These are phyloP conservation scores for Agaricus sinodeliciosus DNA, from an alignment of 768 basidiomycete genomes.

Conservation along the genomic window DNA sequence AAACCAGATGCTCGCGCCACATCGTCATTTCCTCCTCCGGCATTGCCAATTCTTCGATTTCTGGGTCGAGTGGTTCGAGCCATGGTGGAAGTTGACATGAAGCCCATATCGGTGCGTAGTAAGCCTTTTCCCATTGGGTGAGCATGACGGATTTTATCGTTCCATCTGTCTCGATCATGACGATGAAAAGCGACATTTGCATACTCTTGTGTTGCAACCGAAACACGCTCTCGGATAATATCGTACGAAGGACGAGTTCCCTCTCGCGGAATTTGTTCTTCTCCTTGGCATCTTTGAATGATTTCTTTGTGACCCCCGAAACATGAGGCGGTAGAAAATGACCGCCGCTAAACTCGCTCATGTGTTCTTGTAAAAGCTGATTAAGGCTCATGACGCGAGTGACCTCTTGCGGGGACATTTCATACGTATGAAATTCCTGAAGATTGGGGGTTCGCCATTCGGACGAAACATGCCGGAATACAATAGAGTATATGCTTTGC, in stretches of 20 bases:
- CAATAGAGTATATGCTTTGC: constrained; percentile 6
- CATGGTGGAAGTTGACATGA: constrained; percentile 8
- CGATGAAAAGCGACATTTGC: constrained; percentile 6
- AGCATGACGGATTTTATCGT: constrained; percentile 8
- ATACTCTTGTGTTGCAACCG: constrained; percentile 7
- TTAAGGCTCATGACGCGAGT: constrained; percentile 6
- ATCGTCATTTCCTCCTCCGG: constrained; percentile 6
- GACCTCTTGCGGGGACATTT: constrained; percentile 5
- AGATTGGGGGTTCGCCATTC: constrained; percentile 10
- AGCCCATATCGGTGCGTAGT: constrained; percentile 8
- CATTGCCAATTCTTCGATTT: background rate
- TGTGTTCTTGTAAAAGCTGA: constrained; percentile 2
- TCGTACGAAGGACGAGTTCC: constrained; percentile 1
- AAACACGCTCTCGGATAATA: constrained; percentile 5
- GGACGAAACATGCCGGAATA: constrained; percentile 5
- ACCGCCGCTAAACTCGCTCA: constrained; percentile 9
- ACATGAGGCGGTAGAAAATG: constrained; percentile 9
- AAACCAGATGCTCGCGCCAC: constrained; percentile 9
- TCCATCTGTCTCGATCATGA: constrained; percentile 6
- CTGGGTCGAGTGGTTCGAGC: constrained; percentile 9
- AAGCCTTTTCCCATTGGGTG: constrained; percentile 11
- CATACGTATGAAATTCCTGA: constrained; percentile 6
- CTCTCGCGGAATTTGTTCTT: constrained; percentile 6
- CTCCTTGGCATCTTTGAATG: constrained; percentile 8
- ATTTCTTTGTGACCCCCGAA: background rate